Conservation (phyloP, 2,329 filamentous ascomycete genomes). For the Venturia carpophila region DNA sequence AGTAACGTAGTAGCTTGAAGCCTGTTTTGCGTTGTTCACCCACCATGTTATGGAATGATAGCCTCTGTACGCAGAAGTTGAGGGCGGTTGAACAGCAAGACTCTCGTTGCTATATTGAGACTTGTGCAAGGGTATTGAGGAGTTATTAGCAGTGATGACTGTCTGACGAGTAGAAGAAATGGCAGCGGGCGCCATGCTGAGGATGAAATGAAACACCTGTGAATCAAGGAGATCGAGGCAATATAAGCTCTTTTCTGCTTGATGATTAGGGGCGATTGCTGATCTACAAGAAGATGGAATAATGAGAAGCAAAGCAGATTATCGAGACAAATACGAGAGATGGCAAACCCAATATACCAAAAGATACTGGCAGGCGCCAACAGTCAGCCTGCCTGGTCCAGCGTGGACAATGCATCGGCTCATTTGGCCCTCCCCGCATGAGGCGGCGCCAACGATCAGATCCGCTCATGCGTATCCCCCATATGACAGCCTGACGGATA, state of each 20-base stretch:
- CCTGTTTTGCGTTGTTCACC: constrained; percentile 94
- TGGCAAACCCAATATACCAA: not conserved
- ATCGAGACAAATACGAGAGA: not conserved
- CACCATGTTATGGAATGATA: constrained; percentile 96
- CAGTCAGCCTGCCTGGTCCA: not conserved
- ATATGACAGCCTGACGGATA: not conserved
- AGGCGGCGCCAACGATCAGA: not conserved
- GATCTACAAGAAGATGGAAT: not conserved
- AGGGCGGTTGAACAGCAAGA: constrained; percentile 41
- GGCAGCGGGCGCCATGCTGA: constrained; percentile 31
- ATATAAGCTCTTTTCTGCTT: not conserved
- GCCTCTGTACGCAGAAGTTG: constrained; percentile 58
- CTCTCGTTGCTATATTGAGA: constrained; percentile 22
- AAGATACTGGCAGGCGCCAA: too few relatives aligned
- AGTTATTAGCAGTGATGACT: constrained; percentile 21
- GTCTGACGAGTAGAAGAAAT: constrained; percentile 12
- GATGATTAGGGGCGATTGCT: not conserved
- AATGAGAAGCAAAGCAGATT: not conserved
- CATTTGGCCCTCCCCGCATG: not conserved
- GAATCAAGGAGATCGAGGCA: not conserved
- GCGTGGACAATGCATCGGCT: not conserved
- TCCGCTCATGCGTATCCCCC: not conserved
- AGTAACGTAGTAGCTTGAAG: constrained; percentile 77
- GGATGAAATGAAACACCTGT: not conserved
- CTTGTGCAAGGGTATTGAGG: constrained; percentile 22